These are phyloP conservation scores for Clarireedia homoeocarpa DNA, from an alignment of 2,329 filamentous ascomycete species.

Conservation along the genomic window DNA sequence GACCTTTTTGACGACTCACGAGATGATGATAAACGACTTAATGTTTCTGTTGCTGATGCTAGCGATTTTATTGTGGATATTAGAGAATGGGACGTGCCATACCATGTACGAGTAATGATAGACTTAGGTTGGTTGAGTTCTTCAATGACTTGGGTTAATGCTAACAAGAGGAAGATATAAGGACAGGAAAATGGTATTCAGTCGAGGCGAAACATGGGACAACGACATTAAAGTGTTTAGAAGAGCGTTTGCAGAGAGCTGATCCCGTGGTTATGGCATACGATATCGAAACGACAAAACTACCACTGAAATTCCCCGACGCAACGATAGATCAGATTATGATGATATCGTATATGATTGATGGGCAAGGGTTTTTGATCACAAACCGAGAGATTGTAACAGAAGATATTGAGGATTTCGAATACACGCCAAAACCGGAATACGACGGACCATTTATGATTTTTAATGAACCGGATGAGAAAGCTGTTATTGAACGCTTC, in stretches of 20 bases:
- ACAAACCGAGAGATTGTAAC: constrained; percentile 97
- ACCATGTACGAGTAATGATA: constrained; percentile 98
- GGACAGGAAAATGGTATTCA: constrained; percentile 94
- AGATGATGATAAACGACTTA: constrained; percentile 72
- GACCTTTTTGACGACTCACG: constrained; percentile 90
- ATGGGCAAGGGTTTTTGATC: constrained; percentile 94
- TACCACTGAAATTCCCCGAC: constrained; percentile 94
- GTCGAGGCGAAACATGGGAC: constrained; percentile 90
- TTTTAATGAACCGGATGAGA: constrained; percentile 96
- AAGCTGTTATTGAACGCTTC: constrained; percentile 79
- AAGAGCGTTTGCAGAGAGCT: constrained; percentile 80
- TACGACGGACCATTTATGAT: constrained; percentile 95
- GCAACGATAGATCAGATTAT: constrained; percentile 92
- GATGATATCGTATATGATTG: constrained; percentile 99
- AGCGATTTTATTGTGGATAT: constrained; percentile 98
- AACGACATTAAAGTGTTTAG: constrained; percentile 74
- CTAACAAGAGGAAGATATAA: constrained; percentile 59
- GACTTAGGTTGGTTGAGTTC: constrained; percentile 56
- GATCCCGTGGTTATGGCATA: constrained; percentile 98
- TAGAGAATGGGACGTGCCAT: constrained; percentile 97
- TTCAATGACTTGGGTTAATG: background rate
- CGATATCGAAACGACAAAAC: constrained; percentile 96
- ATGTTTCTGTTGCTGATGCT: constrained; percentile 70
- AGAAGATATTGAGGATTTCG: constrained; percentile 94
- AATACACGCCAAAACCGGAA: constrained; percentile 95